Percentiles rank a stretch among this genome's conserved stretches.
phyloP scores from a whole-genome alignment of 805 yeast species.

The Teunomyces kruisii region DNA sequence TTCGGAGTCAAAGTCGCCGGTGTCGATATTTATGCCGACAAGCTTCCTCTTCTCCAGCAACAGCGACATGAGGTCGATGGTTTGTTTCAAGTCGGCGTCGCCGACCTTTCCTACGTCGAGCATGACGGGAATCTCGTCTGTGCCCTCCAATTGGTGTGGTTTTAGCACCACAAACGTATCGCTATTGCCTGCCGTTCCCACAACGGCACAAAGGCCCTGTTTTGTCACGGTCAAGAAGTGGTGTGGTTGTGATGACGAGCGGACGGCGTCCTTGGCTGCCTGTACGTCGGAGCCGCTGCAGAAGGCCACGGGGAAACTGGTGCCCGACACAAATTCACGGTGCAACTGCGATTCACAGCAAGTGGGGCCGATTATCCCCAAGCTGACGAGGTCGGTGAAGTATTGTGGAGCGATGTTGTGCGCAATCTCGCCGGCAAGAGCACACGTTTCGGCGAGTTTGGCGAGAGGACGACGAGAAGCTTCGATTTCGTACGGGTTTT shows the following conservation, averaged over 20 bases:
- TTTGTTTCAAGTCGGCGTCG: conserved; percentile 14
- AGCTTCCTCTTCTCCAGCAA: conserved; percentile 18
- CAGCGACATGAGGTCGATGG: conserved; percentile 10
- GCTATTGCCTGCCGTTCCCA: conserved; percentile 49
- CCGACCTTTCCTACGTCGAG: conserved; percentile 27
- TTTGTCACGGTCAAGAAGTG: conserved; percentile 49
- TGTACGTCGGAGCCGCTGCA: conserved; percentile 25
- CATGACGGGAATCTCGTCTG: conserved; percentile 16
- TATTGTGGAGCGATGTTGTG: conserved; percentile 54
- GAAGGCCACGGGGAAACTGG: conserved; percentile 51
- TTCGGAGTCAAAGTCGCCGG: conserved; percentile 34
- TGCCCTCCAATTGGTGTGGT: conserved; percentile 14
- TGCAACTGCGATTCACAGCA: conserved; percentile 50
- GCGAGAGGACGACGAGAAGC: conserved; percentile 36
- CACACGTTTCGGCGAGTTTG: conserved; percentile 42
- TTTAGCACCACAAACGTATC: conserved; percentile 48
- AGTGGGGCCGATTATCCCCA: conserved; percentile 44
- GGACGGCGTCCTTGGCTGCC: conserved; percentile 46
- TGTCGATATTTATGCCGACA: conserved; percentile 40
- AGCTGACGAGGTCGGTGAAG: conserved; percentile 46
- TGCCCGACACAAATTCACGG: conserved; percentile 51
- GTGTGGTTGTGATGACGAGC: conserved; percentile 44
- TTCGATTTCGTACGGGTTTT: conserved; percentile 12
- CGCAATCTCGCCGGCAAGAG: conserved; percentile 45
- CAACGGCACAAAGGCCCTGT: conserved; percentile 48